These are phyloP conservation scores for Stemphylium beticola DNA, from an alignment of 2,329 filamentous ascomycete genomes.

Conservation along the genomic window DNA sequence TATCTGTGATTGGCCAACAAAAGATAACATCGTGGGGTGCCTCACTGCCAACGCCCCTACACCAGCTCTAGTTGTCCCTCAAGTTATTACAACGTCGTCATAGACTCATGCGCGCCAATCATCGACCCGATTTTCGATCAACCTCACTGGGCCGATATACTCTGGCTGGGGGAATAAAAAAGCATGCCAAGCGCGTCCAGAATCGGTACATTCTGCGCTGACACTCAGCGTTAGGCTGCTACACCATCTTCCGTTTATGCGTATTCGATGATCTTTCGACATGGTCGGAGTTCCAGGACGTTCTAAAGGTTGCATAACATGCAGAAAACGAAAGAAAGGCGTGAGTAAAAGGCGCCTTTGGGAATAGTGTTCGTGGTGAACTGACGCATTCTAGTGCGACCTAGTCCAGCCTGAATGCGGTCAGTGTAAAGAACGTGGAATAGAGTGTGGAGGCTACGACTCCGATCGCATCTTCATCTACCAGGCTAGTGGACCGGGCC, in stretches of 20 bases:
- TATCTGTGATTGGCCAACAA: not conserved
- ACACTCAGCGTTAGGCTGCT: constrained; percentile 1
- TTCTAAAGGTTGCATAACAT: constrained; percentile 44
- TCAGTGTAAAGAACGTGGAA: constrained; percentile 65
- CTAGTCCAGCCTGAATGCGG: constrained; percentile 66
- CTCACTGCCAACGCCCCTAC: not conserved
- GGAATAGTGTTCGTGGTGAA: not conserved
- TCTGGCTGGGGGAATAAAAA: not conserved
- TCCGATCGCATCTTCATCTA: constrained; percentile 67
- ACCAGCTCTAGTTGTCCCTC: not conserved
- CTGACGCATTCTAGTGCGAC: constrained; percentile 59
- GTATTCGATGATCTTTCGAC: not conserved
- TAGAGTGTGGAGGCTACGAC: constrained; percentile 69
- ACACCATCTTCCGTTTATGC: not conserved
- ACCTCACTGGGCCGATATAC: not conserved
- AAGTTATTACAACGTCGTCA: constrained; percentile 4
- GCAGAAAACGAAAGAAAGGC: constrained; percentile 59
- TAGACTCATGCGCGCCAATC: constrained; percentile 11
- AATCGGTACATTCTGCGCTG: constrained; percentile 30
- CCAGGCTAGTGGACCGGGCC: constrained; percentile 13
- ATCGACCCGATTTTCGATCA: not conserved
- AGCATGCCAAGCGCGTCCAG: constrained; percentile 10
- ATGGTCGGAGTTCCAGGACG: constrained; percentile 40
- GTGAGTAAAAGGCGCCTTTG: constrained; percentile 45
- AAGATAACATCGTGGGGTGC: not conserved